These are phyloP conservation scores for Kandelia obovata DNA, from an alignment of 345 rosid species.

Conservation along the genomic window DNA sequence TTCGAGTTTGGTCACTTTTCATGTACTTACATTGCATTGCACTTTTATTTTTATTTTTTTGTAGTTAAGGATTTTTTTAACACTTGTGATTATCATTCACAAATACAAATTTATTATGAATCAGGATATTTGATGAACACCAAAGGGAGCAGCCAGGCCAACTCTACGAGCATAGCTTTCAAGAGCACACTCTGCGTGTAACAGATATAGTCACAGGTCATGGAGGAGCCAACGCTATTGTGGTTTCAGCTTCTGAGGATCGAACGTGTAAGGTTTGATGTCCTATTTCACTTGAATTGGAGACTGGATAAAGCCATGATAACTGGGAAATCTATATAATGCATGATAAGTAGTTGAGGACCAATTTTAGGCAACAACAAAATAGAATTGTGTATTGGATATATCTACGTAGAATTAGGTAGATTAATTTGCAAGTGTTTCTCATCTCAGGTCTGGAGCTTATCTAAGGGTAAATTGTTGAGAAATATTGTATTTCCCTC, in stretches of 20 bases:
- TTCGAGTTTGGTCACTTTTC: slow-evolving; percentile 81
- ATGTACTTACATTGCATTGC: slow-evolving; percentile 32
- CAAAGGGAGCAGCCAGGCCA: slow-evolving; percentile 48
- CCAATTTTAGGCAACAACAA: too few species aligned
- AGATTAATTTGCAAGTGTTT: not conserved
- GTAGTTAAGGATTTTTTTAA: not conserved
- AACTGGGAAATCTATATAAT: not conserved
- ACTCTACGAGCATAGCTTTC: slow-evolving; percentile 54
- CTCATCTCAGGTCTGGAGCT: slow-evolving; percentile 69
- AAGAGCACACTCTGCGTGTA: slow-evolving; percentile 50
- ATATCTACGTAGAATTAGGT: not conserved
- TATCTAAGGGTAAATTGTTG: slow-evolving; percentile 57
- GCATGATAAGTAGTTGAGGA: too few species aligned
- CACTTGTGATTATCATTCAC: not conserved
- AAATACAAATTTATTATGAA: not conserved
- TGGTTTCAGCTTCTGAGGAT: slow-evolving; percentile 84
- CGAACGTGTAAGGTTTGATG: slow-evolving; percentile 70
- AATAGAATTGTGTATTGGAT: too few species aligned
- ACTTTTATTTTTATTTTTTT: not conserved
- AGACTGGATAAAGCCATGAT: not conserved
- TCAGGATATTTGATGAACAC: slow-evolving; percentile 70
- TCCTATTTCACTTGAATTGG: slow-evolving; percentile 1
- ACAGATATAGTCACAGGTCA: slow-evolving; percentile 64
- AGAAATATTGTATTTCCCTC: slow-evolving; percentile 68
- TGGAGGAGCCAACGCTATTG: slow-evolving; percentile 66